phyloP scores from a whole-genome alignment of 1,139 yeast genomes.

The Geotrichum candidum region DNA sequence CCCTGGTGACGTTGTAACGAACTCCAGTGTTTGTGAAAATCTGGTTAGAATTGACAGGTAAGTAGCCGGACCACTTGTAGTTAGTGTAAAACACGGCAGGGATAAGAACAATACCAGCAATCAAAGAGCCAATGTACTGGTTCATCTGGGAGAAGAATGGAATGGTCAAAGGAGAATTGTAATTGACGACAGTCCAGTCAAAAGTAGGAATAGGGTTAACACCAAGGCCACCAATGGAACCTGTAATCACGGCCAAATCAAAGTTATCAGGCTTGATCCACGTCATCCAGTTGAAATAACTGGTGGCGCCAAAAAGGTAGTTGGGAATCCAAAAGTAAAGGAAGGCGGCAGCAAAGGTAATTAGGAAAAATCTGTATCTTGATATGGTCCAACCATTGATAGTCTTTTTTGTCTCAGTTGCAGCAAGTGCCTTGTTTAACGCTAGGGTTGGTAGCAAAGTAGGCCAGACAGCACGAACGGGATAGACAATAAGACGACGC shows the following conservation, averaged over 20 bases:
- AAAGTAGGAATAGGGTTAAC: conserved; percentile 47
- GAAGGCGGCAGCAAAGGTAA: conserved; percentile 39
- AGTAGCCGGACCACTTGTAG: conserved; percentile 46
- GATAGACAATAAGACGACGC: conserved; percentile 48
- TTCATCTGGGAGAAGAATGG: conserved; percentile 47
- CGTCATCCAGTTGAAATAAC: conserved; percentile 53
- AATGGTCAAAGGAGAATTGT: conserved; percentile 33
- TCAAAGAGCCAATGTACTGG: conserved; percentile 39
- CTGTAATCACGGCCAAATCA: conserved; percentile 50
- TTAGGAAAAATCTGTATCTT: conserved; percentile 43
- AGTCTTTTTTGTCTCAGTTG: conserved; percentile 15
- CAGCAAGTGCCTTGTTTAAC: conserved; percentile 14
- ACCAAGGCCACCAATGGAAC: conserved; percentile 48
- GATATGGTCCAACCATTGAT: conserved; percentile 46
- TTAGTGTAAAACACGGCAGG: conserved; percentile 47
- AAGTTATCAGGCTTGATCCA: conserved; percentile 55
- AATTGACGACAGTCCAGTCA: conserved; percentile 44
- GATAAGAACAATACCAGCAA: conserved; percentile 41
- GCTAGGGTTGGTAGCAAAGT: conserved; percentile 38
- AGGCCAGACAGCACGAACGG: conserved; percentile 49
- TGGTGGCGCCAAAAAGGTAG: conserved; percentile 45
- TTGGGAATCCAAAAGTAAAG: conserved; percentile 54
- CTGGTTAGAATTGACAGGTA: conserved; percentile 50
- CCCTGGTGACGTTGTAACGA: conserved; percentile 39
- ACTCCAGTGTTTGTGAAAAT: conserved; percentile 47